Conservation (phyloP, 1,139 yeast species). For the Scheffersomyces illinoinensis region DNA sequence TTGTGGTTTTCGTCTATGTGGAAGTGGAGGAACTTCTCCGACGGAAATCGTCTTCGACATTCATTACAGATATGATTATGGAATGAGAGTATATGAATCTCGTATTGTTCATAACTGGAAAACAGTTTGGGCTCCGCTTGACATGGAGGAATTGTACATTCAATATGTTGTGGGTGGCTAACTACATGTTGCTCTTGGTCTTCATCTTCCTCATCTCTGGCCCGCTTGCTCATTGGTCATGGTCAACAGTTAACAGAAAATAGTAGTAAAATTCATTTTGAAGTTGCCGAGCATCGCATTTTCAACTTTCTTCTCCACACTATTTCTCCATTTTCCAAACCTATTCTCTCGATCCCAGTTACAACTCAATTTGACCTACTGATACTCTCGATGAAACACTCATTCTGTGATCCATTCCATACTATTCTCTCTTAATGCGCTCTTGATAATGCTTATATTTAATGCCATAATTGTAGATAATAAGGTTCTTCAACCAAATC, state of each 20-base stretch:
- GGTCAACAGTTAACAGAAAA: not conserved
- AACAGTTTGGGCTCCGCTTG: constrained; percentile 1
- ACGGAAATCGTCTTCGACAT: constrained; percentile 47
- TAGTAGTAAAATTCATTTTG: not conserved
- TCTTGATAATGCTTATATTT: not conserved
- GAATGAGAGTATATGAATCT: constrained; percentile 5
- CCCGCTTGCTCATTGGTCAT: not conserved
- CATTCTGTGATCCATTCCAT: not conserved
- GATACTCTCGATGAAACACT: not conserved
- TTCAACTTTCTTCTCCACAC: not conserved
- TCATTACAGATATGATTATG: constrained; percentile 29
- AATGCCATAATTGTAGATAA: not conserved
- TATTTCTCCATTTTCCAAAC: too few species aligned
- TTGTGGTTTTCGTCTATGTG: constrained; percentile 58
- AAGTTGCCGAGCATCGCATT: not conserved
- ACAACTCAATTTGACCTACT: not conserved
- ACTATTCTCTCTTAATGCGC: constrained; percentile 1
- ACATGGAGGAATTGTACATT: constrained; percentile 3
- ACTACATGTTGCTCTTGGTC: too few species aligned
- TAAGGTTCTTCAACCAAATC: not conserved
- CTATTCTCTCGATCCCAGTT: too few species aligned
- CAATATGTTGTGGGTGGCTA: not conserved
- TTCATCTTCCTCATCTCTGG: not conserved
- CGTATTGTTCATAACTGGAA: constrained; percentile 5
- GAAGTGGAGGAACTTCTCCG: constrained; percentile 34